Conservation (phyloP, 2,329 filamentous ascomycete species). For the Hymenoscyphus scutula region DNA sequence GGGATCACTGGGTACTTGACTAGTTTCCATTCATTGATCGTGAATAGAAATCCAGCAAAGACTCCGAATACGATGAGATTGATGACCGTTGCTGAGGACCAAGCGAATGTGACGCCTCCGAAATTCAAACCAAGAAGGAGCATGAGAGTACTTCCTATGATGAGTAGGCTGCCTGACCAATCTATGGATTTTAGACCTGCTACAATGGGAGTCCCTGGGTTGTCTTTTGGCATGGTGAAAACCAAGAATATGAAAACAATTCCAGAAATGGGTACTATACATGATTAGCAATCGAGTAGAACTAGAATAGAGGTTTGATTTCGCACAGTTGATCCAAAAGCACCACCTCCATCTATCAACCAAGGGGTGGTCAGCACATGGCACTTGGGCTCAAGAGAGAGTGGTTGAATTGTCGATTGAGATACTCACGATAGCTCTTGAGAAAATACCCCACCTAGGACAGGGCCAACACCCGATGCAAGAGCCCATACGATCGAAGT, state of each 20-base stretch:
- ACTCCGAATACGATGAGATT: constrained; percentile 59
- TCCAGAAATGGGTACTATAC: constrained; percentile 30
- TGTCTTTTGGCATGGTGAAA: constrained; percentile 65
- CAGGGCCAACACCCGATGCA: constrained; percentile 61
- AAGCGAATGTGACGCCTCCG: constrained; percentile 72
- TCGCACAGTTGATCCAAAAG: constrained; percentile 22
- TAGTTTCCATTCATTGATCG: constrained; percentile 68
- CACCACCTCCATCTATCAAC: constrained; percentile 54
- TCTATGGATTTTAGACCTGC: constrained; percentile 61
- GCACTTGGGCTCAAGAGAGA: not conserved
- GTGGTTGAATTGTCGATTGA: not conserved
- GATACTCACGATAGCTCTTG: constrained; percentile 45
- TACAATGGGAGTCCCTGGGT: constrained; percentile 59
- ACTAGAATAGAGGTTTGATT: no score
- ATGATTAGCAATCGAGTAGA: not conserved
- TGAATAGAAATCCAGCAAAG: constrained; percentile 57
- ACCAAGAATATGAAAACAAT: constrained; percentile 50
- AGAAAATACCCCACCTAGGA: constrained; percentile 65
- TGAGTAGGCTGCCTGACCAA: constrained; percentile 58
- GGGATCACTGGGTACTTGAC: constrained; percentile 80
- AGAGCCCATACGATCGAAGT: constrained; percentile 58
- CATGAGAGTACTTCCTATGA: constrained; percentile 76
- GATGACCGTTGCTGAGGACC: constrained; percentile 34
- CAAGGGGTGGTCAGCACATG: no score
- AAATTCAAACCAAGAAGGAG: constrained; percentile 83